phyloP scores from a whole-genome alignment of 768 basidiomycete species.

The Naganishia vaughanmartiniae region DNA sequence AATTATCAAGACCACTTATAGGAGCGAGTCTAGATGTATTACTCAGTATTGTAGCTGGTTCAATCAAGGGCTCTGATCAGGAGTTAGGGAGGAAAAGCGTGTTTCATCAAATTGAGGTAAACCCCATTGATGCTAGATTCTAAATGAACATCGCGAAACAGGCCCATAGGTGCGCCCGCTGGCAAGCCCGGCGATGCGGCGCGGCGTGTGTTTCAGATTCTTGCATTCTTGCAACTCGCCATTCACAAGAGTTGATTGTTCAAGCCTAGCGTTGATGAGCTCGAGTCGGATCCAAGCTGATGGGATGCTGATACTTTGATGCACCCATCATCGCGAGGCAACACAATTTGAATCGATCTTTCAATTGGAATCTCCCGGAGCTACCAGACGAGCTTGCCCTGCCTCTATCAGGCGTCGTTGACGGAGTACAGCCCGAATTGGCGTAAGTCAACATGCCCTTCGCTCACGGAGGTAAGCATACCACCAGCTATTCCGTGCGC shows the following conservation, averaged over 20 bases:
- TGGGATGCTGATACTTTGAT: not conserved
- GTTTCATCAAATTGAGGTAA: too few species aligned
- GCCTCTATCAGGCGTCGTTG: too few species aligned
- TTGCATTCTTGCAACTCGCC: not conserved
- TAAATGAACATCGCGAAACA: too few species aligned
- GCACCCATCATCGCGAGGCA: not conserved
- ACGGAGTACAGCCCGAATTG: not conserved
- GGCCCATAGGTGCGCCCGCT: not conserved
- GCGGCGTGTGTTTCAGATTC: not conserved
- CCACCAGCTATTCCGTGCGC: too few species aligned
- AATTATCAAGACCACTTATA: too few species aligned
- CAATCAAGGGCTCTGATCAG: too few species aligned
- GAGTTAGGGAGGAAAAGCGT: too few species aligned
- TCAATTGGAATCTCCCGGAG: not conserved
- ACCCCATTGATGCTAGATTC: too few species aligned
- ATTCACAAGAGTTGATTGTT: too few species aligned
- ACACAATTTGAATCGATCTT: not conserved
- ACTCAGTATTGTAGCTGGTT: too few species aligned
- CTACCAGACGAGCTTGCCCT: too few species aligned
- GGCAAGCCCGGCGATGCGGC: not conserved
- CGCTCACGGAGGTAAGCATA: not conserved
- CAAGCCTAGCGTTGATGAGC: not conserved
- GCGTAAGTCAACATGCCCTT: not conserved
- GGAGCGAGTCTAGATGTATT: too few species aligned
- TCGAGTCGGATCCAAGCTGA: not conserved